These are phyloP conservation scores for Aspergillus leporis DNA, from an alignment of 495 filamentous ascomycete species.

Conservation along the genomic window DNA sequence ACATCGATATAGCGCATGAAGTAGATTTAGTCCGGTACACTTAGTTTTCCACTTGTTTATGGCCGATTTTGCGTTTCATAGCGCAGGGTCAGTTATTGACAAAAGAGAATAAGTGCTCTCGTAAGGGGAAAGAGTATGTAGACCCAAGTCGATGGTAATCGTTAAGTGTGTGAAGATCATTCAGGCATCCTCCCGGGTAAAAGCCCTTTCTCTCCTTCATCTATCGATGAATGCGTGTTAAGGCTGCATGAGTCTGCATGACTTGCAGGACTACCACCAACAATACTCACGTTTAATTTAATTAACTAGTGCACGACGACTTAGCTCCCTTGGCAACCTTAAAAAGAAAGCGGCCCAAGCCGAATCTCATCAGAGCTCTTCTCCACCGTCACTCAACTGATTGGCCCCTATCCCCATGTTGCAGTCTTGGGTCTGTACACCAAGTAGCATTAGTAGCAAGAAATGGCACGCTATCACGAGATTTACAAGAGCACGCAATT, in stretches of 20 bases:
- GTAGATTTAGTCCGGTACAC: background rate
- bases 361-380: background rate
- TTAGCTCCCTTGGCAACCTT: background rate
- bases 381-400: background rate
- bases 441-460: background rate
- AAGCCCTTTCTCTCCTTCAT: no score
- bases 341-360: background rate
- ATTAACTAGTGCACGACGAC: no score
- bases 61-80: no score
- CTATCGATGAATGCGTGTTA: background rate
- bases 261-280: background rate
- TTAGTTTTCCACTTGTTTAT: background rate
- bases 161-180: no score
- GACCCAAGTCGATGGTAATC: no score
- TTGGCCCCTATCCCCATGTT: background rate
- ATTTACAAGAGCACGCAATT: conserved; percentile 11
- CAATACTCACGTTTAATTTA: no score
- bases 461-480: conserved; percentile 6
- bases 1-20: background rate
- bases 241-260: background rate
- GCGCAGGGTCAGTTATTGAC: no score
- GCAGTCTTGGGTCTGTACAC: conserved; percentile 2
- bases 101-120: no score
- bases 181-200: background rate
- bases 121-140: no score